These are phyloP conservation scores for Wickerhamiella parazyma DNA, from an alignment of 805 yeast species.

Conservation along the genomic window DNA sequence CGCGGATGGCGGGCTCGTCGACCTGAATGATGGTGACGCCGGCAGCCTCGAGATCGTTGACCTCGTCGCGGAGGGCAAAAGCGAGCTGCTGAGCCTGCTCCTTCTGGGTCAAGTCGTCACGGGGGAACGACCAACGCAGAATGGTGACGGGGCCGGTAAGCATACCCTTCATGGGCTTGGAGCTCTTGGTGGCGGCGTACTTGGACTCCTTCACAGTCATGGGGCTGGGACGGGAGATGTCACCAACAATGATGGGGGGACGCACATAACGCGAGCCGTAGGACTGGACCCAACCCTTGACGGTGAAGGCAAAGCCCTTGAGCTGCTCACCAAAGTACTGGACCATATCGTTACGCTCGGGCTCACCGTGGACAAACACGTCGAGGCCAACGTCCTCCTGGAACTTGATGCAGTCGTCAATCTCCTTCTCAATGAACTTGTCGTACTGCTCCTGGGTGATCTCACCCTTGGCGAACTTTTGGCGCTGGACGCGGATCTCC, in stretches of 20 bases:
- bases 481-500: conserved; percentile 97
- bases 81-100: conserved; percentile 94
- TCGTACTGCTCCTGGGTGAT: conserved; percentile 92
- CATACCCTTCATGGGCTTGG: conserved; percentile 99
- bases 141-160: conserved; percentile 99
- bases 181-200: conserved; percentile 93
- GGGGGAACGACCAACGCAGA: conserved; percentile 99
- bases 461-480: conserved; percentile 95
- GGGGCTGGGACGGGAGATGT: conserved; percentile 94
- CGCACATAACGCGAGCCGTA: conserved; percentile 99
- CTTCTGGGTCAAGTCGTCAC: conserved; percentile 90
- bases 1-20: conserved; percentile 99
- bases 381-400: conserved; percentile 98
- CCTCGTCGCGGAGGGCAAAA: conserved; percentile 97
- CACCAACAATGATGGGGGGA: conserved; percentile 99
- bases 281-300: conserved; percentile 99
- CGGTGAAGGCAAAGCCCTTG: conserved; percentile 96
- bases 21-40: conserved; percentile 97
- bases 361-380: conserved; percentile 99
- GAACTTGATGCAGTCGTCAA: conserved; percentile 90
- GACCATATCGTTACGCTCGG: conserved; percentile 99
- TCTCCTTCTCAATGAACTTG: conserved; percentile 91
- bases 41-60: conserved; percentile 93
- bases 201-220: conserved; percentile 99
- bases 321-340: conserved; percentile 99